Evolutionary conservation across 2,329 filamentous ascomycete species (phyloP), one percentile per base, ranked within the genome.

Genomic region (Dactylellina leptospora): DNA sequence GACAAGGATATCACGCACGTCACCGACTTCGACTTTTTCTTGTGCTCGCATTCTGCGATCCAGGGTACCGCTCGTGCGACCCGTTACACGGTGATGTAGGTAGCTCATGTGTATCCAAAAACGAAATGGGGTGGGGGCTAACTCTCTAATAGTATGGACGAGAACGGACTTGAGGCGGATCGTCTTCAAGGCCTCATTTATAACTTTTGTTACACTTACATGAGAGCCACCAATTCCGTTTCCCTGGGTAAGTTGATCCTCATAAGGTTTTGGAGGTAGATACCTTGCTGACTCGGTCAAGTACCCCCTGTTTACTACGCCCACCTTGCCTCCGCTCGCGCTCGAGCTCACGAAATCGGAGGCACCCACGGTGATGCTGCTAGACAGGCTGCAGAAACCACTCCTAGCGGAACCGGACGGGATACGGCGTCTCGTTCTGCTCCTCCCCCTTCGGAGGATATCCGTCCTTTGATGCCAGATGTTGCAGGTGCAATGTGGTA

Each of bases 31-130:
- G 95, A 97, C 78, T 96, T 96, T 77, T 93, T 89, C 75, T 80
- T 90, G 9, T 86, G 84, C 77, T 84, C 88, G 0, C 89, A 91
- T 75, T 83, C 85, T 10, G 95, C 95, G 0, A 92, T 99, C 75
- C 95, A 99, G 80, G 95, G 95, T 22, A 99, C 95, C 0, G 90
- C 95, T 16, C 87, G 95, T 1, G 95, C 95, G 0, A 92, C 96
- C 0, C 92, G 96, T 77, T 99, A 99, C 79, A 90, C 93, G 73
- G 89, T 97, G 11, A 87, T 99, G 69, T 73, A 51, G 55, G 69
- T 56, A 8, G 2, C 30, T 20, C 16, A 13, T 6, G 2, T 54
- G 9, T 18, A 18, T 42, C 8, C n/a, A n/a, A n/a, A n/a, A n/a
- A n/a, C n/a, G n/a, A n/a, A n/a, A n/a, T n/a, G n/a, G n/a, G n/a